A percentile compares a stretch with the other conserved stretches of the same genome.
Conservation (phyloP, 305 asterid genomes). For the Fraxinus velutina region DNA sequence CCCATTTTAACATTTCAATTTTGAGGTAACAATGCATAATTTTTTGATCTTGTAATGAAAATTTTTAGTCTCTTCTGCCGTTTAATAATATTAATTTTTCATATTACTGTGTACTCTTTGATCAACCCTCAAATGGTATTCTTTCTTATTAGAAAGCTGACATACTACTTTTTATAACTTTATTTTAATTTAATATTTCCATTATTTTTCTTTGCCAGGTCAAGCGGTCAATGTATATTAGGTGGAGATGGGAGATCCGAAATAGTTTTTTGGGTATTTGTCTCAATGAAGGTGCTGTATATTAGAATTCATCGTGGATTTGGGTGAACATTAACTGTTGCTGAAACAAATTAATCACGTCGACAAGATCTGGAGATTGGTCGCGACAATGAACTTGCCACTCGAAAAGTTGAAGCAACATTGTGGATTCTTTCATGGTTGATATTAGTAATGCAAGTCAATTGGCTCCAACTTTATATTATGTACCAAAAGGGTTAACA, state of each 20-base stretch:
- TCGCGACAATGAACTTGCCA: background rate
- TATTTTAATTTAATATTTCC: background rate
- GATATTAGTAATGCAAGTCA: background rate
- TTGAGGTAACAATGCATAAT: background rate
- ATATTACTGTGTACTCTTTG: background rate
- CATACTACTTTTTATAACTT: background rate
- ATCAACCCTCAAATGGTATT: background rate
- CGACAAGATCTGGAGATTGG: background rate
- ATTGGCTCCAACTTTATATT: background rate
- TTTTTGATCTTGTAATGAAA: background rate
- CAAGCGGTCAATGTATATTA: background rate
- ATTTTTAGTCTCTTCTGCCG: background rate
- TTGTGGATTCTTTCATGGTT: background rate
- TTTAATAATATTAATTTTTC: background rate
- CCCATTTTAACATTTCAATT: background rate
- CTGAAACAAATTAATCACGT: background rate
- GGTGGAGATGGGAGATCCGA: background rate
- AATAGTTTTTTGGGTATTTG: background rate
- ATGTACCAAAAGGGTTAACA: background rate
- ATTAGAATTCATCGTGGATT: background rate
- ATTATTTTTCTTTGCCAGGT: conserved; percentile 1
- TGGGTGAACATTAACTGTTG: background rate
- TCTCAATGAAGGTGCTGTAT: background rate
- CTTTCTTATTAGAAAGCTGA: background rate
- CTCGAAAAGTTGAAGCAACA: background rate